Evolutionary conservation across 1,284 basidiomycete species (phyloP).

Genomic region (Cryptococcus sp.): DNA sequence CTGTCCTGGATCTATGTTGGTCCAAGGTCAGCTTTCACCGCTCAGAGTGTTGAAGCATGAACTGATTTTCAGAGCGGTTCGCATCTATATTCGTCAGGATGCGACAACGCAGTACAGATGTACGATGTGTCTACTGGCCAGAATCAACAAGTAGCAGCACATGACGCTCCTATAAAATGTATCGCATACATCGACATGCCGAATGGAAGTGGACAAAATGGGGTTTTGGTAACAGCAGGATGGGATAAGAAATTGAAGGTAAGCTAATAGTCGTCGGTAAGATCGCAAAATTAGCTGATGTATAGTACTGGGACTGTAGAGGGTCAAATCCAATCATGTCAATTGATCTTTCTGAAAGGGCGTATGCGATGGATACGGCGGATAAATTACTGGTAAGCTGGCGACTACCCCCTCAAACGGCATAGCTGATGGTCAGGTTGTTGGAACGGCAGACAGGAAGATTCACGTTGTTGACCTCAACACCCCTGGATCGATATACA

Average conservation of each 20-base stretch:
- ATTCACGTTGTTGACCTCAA: conserved; percentile 83
- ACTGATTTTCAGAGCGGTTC: conserved; percentile 58
- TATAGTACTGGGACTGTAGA: conserved; percentile 86
- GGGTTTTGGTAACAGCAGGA: conserved; percentile 75
- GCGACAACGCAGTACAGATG: conserved; percentile 77
- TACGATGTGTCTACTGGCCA: conserved; percentile 72
- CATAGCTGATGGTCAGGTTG: conserved; percentile 55
- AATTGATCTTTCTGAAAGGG: conserved; percentile 79
- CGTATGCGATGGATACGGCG: conserved; percentile 57
- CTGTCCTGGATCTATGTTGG: conserved; percentile 78
- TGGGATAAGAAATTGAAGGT: conserved; percentile 92
- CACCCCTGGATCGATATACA: conserved; percentile 56
- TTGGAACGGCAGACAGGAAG: conserved; percentile 73
- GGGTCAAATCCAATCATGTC: conserved; percentile 66
- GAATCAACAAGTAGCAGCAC: conserved; percentile 68
- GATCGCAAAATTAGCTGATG: conserved; percentile 1
- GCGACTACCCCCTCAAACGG: conserved; percentile 9
- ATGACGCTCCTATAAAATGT: conserved; percentile 74
- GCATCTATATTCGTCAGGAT: conserved; percentile 78
- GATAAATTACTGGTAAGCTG: conserved; percentile 30
- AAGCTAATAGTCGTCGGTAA: neutral
- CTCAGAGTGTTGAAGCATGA: neutral
- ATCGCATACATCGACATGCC: conserved; percentile 71
- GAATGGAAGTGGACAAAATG: conserved; percentile 49
- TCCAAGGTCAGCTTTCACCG: conserved; percentile 54